Evolutionary conservation across 176 grass and related monocot species (phyloP).

Genomic region (Avena insularis): DNA sequence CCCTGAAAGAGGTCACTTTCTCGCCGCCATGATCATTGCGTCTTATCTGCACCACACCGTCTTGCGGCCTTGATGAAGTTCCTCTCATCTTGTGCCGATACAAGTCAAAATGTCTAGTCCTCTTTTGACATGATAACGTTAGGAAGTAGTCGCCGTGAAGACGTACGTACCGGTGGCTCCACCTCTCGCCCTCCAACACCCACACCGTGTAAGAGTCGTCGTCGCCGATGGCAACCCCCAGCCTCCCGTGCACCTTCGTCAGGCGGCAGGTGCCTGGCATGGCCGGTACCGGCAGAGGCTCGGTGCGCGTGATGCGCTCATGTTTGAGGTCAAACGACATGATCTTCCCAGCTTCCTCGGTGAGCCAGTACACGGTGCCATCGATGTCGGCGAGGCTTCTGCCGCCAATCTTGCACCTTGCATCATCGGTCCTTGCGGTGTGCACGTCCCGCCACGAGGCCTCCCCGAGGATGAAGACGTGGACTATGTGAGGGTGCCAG

Average conservation of each 20-base stretch:
- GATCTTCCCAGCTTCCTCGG: not conserved
- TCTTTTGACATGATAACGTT: not conserved
- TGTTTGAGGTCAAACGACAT: not conserved
- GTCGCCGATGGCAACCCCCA: not conserved
- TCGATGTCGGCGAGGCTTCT: not conserved
- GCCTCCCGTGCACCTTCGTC: not conserved
- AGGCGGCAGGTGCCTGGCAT: not conserved
- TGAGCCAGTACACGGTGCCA: not conserved
- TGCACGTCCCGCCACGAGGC: not conserved
- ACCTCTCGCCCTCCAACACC: not conserved
- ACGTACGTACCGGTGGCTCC: not conserved
- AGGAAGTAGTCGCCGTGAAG: not conserved
- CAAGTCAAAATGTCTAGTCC: not conserved
- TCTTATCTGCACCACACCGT: not conserved
- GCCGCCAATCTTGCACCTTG: not conserved
- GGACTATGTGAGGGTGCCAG: not conserved
- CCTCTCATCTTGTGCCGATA: not conserved
- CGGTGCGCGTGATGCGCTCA: not conserved
- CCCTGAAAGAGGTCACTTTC: not conserved
- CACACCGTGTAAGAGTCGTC: not conserved
- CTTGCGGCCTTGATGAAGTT: not conserved
- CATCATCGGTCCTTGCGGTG: not conserved
- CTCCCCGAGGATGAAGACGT: not conserved
- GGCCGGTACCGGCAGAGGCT: not conserved
- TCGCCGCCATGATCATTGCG: not conserved